Base-by-base conservation (phyloP, 2,329 filamentous ascomycete species). In the Calonectria hawksworthii region DNA sequence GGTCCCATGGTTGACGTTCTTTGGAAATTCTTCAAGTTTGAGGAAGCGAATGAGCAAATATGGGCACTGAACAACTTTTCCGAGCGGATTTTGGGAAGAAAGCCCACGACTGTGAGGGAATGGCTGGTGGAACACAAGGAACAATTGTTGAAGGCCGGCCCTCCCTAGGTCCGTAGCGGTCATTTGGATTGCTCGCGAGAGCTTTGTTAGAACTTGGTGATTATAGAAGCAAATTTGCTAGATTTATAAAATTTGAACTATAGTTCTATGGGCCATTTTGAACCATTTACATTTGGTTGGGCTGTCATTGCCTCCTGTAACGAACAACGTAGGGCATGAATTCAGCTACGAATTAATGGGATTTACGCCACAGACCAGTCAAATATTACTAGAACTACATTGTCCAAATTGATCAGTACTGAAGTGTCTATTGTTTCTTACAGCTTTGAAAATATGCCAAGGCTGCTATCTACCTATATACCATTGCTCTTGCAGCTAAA, bases 401-500 rank as follows among this genome's bases (percentile, higher is more conserved):
- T 8, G 34, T 13, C 34, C 10, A 13, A 36, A 36, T 36, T n/a
- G n/a, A n/a, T n/a, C n/a, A n/a, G n/a, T n/a, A 16, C 21, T 44
- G 1, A 44, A 9, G 41, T 44, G 18, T 14, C 18, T 44, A 4
- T 44, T 44, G 4, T 7, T 44, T 21, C 1, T n/a, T 7, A 14
- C 21, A 3, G 8, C 18, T 8, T n/a, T 8, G 6, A 6, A 44
- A 4, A n/a, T 8, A 8, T 5, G 14, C 8, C 6, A n/a, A 21
- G 1, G 7, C 5, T 21, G 16, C 1, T 1, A 47, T 23, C 9
- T n/a, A 7, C 8, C 23, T 80, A 93, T 67, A 94, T 84, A 0
- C 91, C 93, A 78, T 95, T 95, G 77, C 87, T 91, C n/a, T 88
- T 89, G 82, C 96, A 98, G 2, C 92, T 92, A 82, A 98, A 98